These are phyloP conservation scores for Phytophthora idaei DNA, from an alignment of 352 stramenopile species.

Conservation along the genomic window DNA sequence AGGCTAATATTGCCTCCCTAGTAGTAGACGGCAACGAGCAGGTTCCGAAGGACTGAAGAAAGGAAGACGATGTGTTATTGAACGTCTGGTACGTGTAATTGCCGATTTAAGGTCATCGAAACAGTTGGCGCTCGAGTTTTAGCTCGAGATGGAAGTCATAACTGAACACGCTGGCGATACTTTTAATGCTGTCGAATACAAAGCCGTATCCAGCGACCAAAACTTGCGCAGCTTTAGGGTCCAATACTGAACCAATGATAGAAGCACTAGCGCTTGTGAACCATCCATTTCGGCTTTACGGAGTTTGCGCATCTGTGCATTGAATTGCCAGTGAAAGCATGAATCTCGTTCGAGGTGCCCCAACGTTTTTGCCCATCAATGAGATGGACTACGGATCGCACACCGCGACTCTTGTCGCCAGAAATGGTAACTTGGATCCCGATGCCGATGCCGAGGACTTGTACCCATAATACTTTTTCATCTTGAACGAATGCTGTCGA, in stretches of 20 bases:
- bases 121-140: too few species aligned
- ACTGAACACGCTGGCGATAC: too few species aligned
- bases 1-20: too few species aligned
- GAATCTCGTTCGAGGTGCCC: not conserved
- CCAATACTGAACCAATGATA: too few species aligned
- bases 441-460: not conserved
- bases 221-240: too few species aligned
- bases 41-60: not conserved
- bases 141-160: too few species aligned
- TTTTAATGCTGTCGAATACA: too few species aligned
- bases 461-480: not conserved
- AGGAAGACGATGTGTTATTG: not conserved
- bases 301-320: not conserved
- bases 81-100: not conserved
- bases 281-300: not conserved
- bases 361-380: slow-evolving; percentile 1
- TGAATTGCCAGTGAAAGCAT: not conserved
- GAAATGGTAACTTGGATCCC: not conserved
- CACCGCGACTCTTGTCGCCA: not conserved
- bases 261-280: not conserved
- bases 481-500: not conserved
- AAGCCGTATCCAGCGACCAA: too few species aligned
- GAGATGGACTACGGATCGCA: not conserved
- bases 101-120: not conserved
- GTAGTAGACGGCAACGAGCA: not conserved